phyloP scores from a whole-genome alignment of 306 rosid genomes.

The Quercus gilva region DNA sequence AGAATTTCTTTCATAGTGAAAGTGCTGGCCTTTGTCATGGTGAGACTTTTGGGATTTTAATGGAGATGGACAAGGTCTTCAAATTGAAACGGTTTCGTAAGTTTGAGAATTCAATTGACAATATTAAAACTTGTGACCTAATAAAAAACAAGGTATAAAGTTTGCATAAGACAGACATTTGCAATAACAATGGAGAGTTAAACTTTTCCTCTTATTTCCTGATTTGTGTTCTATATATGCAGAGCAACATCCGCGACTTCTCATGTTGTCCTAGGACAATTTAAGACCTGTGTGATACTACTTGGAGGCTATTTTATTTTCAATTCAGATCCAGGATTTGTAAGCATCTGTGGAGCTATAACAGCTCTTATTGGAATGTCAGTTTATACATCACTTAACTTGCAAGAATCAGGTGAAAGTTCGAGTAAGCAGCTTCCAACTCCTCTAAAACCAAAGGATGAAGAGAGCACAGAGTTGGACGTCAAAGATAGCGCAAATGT shows the following conservation, averaged over 20 bases:
- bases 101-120: too few species aligned
- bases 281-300: slow-evolving; percentile 82
- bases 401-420: slow-evolving; percentile 26
- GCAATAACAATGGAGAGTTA: not conserved
- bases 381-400: slow-evolving; percentile 39
- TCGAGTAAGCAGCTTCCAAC: slow-evolving; percentile 25
- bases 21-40: too few species aligned
- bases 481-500: slow-evolving; percentile 13
- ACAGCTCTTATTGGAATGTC: slow-evolving; percentile 55
- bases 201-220: not conserved
- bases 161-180: not conserved
- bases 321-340: slow-evolving; percentile 46
- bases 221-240: slow-evolving; percentile 21
- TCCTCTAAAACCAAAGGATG: slow-evolving; percentile 21
- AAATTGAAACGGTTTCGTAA: too few species aligned
- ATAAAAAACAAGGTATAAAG: too few species aligned
- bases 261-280: slow-evolving; percentile 94
- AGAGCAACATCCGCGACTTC: slow-evolving; percentile 96
- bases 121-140: too few species aligned
- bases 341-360: slow-evolving; percentile 50
- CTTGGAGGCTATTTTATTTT: slow-evolving; percentile 49
- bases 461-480: slow-evolving; percentile 16
- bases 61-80: too few species aligned
- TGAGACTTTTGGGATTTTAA: too few species aligned
- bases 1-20: too few species aligned